These are phyloP conservation scores for Aspergillus pseudoviridinutans DNA, from an alignment of 2,329 filamentous ascomycete genomes.

Conservation along the genomic window DNA sequence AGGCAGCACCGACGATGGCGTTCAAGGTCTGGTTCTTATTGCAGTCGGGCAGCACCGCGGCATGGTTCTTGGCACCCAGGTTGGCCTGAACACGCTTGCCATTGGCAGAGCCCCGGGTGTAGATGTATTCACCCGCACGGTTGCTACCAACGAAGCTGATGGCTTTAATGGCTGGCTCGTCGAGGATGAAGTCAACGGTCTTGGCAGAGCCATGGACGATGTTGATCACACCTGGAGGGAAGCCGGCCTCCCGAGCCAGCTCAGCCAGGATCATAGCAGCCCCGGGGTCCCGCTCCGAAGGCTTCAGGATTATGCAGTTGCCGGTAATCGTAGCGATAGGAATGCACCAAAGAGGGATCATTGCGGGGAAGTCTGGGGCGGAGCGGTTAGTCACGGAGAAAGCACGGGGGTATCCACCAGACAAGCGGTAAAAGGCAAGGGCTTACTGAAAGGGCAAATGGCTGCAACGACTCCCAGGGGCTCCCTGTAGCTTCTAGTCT, in stretches of 20 bases:
- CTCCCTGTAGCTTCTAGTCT: slow-evolving; percentile 63
- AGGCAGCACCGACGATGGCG: slow-evolving; percentile 63
- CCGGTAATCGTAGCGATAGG: slow-evolving; percentile 62
- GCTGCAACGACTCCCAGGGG: slow-evolving; percentile 62
- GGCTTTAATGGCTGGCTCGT: slow-evolving; percentile 65
- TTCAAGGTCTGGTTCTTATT: slow-evolving; percentile 67
- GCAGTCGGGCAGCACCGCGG: slow-evolving; percentile 62
- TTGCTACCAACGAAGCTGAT: slow-evolving; percentile 67
- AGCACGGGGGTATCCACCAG: neutral
- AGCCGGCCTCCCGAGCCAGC: slow-evolving; percentile 60
- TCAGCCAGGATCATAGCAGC: slow-evolving; percentile 65
- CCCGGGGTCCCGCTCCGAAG: slow-evolving; percentile 62
- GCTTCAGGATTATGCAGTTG: slow-evolving; percentile 63
- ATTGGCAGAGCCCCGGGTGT: slow-evolving; percentile 62
- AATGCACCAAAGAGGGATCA: slow-evolving; percentile 67
- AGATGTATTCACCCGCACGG: slow-evolving; percentile 67
- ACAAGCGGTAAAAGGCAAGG: slow-evolving; percentile 7
- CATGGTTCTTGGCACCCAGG: slow-evolving; percentile 67
- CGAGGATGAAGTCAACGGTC: slow-evolving; percentile 66
- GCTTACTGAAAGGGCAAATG: slow-evolving; percentile 62
- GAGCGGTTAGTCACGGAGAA: slow-evolving; percentile 16
- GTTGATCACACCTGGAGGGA: slow-evolving; percentile 63
- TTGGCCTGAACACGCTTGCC: slow-evolving; percentile 69
- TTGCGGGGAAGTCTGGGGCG: slow-evolving; percentile 60
- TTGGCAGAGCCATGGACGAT: slow-evolving; percentile 62